phyloP scores from a whole-genome alignment of 805 yeast genomes.

The Zygotorulaspora florentina region DNA sequence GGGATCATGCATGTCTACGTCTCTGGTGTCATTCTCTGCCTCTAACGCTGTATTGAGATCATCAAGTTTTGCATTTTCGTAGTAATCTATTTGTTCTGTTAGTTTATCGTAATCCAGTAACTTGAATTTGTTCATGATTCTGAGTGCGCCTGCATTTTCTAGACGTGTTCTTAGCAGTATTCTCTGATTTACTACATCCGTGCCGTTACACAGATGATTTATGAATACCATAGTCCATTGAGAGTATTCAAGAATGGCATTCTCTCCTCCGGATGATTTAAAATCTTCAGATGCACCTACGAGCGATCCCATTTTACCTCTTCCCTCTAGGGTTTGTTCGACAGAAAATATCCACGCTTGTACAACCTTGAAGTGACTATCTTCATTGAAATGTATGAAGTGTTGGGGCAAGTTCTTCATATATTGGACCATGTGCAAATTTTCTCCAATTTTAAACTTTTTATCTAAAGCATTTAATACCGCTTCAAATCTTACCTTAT shows the following conservation, averaged over 20 bases:
- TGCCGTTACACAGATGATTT: conserved; percentile 29
- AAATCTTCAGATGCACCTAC: conserved; percentile 91
- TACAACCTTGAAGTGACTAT: conserved; percentile 38
- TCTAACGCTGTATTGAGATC: conserved; percentile 32
- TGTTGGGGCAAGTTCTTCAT: conserved; percentile 19
- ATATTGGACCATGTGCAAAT: conserved; percentile 25
- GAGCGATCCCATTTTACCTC: conserved; percentile 84
- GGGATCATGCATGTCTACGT: conserved; percentile 54
- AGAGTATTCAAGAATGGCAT: conserved; percentile 37
- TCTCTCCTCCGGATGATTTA: conserved; percentile 42
- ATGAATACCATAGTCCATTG: conserved; percentile 32
- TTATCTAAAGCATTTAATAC: conserved; percentile 34
- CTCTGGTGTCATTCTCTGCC: conserved; percentile 22
- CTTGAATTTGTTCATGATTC: conserved; percentile 44
- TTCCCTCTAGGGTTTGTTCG: conserved; percentile 68
- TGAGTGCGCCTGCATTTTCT: conserved; percentile 31
- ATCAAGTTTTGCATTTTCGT: conserved; percentile 42
- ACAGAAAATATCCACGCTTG: conserved; percentile 70
- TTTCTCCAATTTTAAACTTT: conserved; percentile 30
- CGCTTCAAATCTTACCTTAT: conserved; percentile 46
- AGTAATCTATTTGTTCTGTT: conserved; percentile 62
- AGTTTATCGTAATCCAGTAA: conserved; percentile 58
- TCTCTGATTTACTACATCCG: conserved; percentile 31
- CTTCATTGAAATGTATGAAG: conserved; percentile 17
- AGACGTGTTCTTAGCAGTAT: conserved; percentile 31